phyloP scores from a whole-genome alignment of 371 early-diverging fungal species.

The Phascolomyces articulosus region DNA sequence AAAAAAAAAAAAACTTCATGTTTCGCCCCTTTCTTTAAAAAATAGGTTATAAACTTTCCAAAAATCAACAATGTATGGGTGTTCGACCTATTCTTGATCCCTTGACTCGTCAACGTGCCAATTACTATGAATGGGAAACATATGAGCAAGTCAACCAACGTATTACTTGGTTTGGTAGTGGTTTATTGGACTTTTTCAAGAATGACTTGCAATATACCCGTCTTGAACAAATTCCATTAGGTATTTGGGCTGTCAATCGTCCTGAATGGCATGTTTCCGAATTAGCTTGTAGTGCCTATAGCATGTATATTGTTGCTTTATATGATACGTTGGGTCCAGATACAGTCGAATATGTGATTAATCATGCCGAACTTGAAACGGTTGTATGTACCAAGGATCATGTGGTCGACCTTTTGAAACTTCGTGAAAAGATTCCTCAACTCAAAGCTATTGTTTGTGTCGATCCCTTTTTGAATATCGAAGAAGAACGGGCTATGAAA shows the following conservation, averaged over 20 bases:
- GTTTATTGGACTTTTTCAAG: constrained; percentile 54
- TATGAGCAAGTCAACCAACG: constrained; percentile 71
- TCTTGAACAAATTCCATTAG: constrained; percentile 48
- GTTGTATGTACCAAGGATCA: constrained; percentile 75
- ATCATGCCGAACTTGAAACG: constrained; percentile 75
- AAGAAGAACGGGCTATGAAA: constrained; percentile 32
- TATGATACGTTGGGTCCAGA: constrained; percentile 96
- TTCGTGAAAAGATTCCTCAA: constrained; percentile 53
- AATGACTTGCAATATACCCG: constrained; percentile 37
- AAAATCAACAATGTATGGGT: constrained; percentile 2
- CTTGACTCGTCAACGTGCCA: neutral
- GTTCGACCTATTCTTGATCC: constrained; percentile 5
- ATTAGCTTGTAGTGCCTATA: constrained; percentile 57
- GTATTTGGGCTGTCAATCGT: constrained; percentile 84
- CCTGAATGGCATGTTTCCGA: constrained; percentile 94
- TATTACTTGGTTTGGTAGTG: constrained; percentile 74
- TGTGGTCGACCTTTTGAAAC: constrained; percentile 63
- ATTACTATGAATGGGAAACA: constrained; percentile 74
- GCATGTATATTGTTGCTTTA: constrained; percentile 83
- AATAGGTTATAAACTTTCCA: constrained; percentile 1
- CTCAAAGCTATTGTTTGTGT: constrained; percentile 80
- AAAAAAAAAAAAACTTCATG: neutral
- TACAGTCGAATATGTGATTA: constrained; percentile 67
- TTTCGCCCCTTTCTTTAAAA: neutral
- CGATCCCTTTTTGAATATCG: constrained; percentile 56